Evolutionary conservation across 495 filamentous ascomycete genomes (phyloP), one percentile per base, ranked within the genome.

Genomic region (Lophiostoma macrostomum): DNA sequence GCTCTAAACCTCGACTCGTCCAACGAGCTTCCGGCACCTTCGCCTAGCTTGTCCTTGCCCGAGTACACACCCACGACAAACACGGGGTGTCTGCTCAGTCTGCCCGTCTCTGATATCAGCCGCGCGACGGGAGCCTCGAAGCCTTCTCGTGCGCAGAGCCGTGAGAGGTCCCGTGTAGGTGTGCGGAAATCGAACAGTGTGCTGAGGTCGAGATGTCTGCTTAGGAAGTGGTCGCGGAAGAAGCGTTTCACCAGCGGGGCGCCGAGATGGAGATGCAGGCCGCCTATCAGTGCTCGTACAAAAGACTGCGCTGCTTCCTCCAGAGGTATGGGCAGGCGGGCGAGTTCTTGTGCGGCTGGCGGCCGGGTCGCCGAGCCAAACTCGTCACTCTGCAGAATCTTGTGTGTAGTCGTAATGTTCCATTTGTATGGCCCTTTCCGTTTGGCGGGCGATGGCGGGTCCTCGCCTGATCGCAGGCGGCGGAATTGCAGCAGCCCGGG

Each of bases 1-100:
- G 93, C 93, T 64, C 87, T 76, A 36, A 76, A 75, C 58, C 87
- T 81, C 46, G 87, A 91, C 68, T 88, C 81, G 49, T 87, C 70
- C 50, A 97, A 73, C 71, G 77, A 87, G 41, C 80, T 69, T 29
- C 85, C 93, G 50, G 81, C 73, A 25, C 82, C 94, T 71, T 97
- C 91, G 45, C 93, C 91, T 39, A 98, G 74, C 77, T 88, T 86
- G 64, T 97, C 90, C 50, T 77, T 70, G 18, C 91, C 94, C 32
- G 83, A 87, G 73, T 83, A 98, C 49, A 97, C 88, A 20, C 91
- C 94, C 12, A 98, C 89, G n/a, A 95, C 81, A 63, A 87, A 97
- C 29, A 97, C 93, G 7, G 93, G 91, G 57, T 83, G 80, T 64
- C 87, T 79, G 58, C 82, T 88, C 61, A 75, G 67, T 46, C 94